Conservation (phyloP, 164 flowering plant genomes). For the Pachysandra terminalis region DNA sequence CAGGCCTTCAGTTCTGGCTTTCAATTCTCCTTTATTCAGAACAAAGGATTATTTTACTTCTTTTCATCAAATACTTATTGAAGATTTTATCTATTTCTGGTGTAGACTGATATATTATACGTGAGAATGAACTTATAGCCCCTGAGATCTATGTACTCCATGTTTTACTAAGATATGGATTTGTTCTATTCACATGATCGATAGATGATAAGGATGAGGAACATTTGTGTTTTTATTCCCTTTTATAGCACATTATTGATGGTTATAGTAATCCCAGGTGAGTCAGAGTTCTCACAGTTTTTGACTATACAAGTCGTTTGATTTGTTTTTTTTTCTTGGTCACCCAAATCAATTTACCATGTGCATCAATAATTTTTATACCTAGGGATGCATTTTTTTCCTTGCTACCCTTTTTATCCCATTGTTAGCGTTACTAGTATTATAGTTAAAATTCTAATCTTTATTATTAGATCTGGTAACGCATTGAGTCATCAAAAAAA, state of each 20-base stretch:
- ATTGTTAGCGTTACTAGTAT: too few species aligned
- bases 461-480: too few species aligned
- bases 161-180: too few species aligned
- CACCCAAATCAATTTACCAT: neutral
- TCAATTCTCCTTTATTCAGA: neutral
- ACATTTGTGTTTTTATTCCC: neutral
- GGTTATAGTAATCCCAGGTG: neutral
- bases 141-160: too few species aligned
- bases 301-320: neutral
- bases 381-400: neutral
- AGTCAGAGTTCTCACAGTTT: neutral
- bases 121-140: too few species aligned
- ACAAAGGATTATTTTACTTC: neutral
- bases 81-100: neutral
- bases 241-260: neutral
- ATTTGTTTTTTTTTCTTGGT: neutral
- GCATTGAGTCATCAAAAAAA: too few species aligned
- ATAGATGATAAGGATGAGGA: neutral
- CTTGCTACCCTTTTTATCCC: neutral
- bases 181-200: too few species aligned
- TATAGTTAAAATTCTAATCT: too few species aligned
- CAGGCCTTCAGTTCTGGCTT: neutral
- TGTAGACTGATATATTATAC: neutral
- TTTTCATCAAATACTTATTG: too few species aligned
- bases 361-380: neutral